A percentile compares a stretch with the other conserved stretches of the same genome.
Evolutionary conservation across 129 eudicot genomes (phyloP).

Genomic region (Apium graveolens): DNA sequence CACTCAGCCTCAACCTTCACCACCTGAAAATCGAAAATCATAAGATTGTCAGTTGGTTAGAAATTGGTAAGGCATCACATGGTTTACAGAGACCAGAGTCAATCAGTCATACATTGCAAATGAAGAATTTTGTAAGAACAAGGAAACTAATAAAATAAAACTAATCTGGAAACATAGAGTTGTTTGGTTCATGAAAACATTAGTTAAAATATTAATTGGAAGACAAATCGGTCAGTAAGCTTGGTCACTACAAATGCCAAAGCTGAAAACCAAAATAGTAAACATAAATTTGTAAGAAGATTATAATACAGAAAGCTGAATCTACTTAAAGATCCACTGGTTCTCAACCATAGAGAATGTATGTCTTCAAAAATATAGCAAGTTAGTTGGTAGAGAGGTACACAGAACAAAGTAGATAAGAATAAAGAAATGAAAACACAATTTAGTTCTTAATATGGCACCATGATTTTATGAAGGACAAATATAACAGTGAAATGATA

Average conservation of each 20-base stretch:
- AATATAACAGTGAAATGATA: neutral
- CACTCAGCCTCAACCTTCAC: neutral
- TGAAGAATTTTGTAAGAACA: neutral
- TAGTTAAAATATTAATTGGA: neutral
- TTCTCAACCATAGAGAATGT: neutral
- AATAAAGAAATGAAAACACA: neutral
- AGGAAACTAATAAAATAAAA: neutral
- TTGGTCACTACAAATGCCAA: no score
- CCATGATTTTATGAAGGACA: neutral
- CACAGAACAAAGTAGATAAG: neutral
- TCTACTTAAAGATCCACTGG: neutral
- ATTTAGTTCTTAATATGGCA: neutral
- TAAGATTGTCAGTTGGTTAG: neutral
- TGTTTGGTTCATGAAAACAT: neutral
- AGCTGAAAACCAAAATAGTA: neutral
- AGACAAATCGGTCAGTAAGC: neutral
- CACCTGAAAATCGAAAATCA: slow-evolving; percentile 8
- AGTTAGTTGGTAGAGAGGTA: neutral
- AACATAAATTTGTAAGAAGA: neutral
- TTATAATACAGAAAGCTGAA: neutral
- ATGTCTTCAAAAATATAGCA: neutral
- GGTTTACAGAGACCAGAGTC: neutral
- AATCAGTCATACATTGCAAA: neutral
- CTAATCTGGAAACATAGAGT: neutral
- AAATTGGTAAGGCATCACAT: neutral